A percentile compares a stretch with the other conserved stretches of the same genome.
Evolutionary conservation across 164 flowering plant species (phyloP).

Genomic region (Stephania yunnanensis): DNA sequence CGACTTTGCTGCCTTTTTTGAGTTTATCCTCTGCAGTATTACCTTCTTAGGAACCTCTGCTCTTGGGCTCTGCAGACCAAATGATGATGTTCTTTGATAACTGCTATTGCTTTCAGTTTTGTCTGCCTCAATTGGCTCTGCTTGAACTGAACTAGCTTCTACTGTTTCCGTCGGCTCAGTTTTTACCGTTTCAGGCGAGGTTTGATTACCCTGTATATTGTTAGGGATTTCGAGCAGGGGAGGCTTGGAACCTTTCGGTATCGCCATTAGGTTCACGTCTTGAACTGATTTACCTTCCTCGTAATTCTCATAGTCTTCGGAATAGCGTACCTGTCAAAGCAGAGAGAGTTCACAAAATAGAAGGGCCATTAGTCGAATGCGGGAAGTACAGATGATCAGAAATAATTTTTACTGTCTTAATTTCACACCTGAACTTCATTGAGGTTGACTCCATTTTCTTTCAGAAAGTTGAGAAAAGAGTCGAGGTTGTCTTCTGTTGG

Average conservation of each 20-base stretch:
- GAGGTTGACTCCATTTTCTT: constrained; percentile 61
- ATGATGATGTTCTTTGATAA: constrained; percentile 69
- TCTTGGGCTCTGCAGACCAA: constrained; percentile 69
- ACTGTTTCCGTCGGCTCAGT: constrained; percentile 20
- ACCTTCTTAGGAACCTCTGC: constrained; percentile 56
- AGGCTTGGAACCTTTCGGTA: constrained; percentile 15
- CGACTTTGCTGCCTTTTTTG: constrained; percentile 56
- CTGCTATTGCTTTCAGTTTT: constrained; percentile 18
- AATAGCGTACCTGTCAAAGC: constrained; percentile 40
- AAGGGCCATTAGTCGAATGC: neutral
- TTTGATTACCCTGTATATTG: constrained; percentile 11
- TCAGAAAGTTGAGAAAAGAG: constrained; percentile 46
- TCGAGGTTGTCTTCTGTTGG: constrained; percentile 69
- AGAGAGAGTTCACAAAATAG: constrained; percentile 6
- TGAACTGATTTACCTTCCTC: constrained; percentile 26
- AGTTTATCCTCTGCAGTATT: constrained; percentile 69
- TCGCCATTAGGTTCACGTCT: constrained; percentile 7
- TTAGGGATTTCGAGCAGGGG: constrained; percentile 12
- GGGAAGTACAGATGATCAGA: neutral
- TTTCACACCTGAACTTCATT: constrained; percentile 51
- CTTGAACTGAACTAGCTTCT: neutral
- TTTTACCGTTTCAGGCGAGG: constrained; percentile 14
- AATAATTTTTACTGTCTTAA: neutral
- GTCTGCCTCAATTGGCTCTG: constrained; percentile 18
- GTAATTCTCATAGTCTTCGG: constrained; percentile 52